These are phyloP conservation scores for Colletotrichum tofieldiae DNA, from an alignment of 2,329 filamentous ascomycete species.

Conservation along the genomic window DNA sequence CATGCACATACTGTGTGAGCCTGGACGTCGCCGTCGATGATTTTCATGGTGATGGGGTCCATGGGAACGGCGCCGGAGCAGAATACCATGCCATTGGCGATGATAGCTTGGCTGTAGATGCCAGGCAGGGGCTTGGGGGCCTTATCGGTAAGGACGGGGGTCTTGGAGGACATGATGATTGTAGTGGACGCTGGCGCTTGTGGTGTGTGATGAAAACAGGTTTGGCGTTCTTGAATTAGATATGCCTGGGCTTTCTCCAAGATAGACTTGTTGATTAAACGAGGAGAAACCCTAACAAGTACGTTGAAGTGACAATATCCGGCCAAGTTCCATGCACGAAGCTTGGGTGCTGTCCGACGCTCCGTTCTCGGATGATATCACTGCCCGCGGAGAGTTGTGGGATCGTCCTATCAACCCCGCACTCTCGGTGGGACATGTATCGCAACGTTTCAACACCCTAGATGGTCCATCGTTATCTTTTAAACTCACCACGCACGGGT, in stretches of 20 bases:
- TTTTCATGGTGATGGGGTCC: conserved; percentile 69
- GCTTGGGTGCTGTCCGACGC: background rate
- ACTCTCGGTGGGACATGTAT: background rate
- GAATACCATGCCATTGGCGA: conserved; percentile 78
- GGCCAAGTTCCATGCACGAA: background rate
- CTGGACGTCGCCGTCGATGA: conserved; percentile 76
- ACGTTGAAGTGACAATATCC: background rate
- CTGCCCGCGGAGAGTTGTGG: conserved; percentile 14
- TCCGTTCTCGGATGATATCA: conserved; percentile 12
- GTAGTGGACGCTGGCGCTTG: background rate
- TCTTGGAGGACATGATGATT: conserved; percentile 48
- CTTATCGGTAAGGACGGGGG: conserved; percentile 57
- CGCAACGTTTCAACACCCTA: background rate
- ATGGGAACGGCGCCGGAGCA: conserved; percentile 81
- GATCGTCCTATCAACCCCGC: conserved; percentile 23
- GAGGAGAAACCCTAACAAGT: background rate
- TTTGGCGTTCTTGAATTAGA: too few species aligned
- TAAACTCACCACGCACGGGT: background rate
- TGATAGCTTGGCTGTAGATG: conserved; percentile 71
- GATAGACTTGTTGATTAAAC: background rate
- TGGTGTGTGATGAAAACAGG: background rate
- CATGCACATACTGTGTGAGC: conserved; percentile 69
- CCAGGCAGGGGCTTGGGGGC: conserved; percentile 57
- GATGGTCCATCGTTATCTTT: conserved; percentile 2
- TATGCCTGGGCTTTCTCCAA: background rate